A percentile compares a stretch with the other conserved stretches of the same genome.
phyloP scores from a whole-genome alignment of 176 grass and related monocot species.

The Elaeis guineensis region DNA sequence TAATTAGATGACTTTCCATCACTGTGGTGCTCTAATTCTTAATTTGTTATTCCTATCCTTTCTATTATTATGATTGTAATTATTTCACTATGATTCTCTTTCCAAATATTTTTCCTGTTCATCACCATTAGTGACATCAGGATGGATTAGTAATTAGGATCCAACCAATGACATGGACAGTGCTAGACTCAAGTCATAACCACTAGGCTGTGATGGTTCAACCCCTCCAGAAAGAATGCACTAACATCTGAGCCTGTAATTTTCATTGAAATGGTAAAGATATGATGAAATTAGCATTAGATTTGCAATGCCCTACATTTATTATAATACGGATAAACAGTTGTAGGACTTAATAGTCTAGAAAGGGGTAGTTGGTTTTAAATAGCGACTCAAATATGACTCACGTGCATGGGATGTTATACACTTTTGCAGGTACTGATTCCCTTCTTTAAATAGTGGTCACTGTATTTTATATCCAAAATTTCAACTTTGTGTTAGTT shows the following conservation, averaged over 20 bases:
- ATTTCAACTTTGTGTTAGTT: too few species aligned
- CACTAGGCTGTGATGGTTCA: conserved; percentile 42
- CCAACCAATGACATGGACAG: conserved; percentile 44
- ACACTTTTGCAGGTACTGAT: too few species aligned
- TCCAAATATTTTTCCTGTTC: too few species aligned
- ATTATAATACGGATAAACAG: conserved; percentile 22
- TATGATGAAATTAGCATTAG: conserved; percentile 20
- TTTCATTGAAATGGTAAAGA: conserved; percentile 15
- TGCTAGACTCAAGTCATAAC: conserved; percentile 50
- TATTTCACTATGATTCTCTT: too few species aligned
- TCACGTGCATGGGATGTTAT: conserved; percentile 11
- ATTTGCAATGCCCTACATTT: not conserved
- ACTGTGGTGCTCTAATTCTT: too few species aligned
- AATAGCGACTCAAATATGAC: conserved; percentile 20
- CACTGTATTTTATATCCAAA: too few species aligned
- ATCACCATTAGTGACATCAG: conserved; percentile 15
- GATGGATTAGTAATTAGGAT: conserved; percentile 32
- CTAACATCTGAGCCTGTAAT: conserved; percentile 11
- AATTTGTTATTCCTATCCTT: too few species aligned
- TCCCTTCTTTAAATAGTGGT: too few species aligned
- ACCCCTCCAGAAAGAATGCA: conserved; percentile 35
- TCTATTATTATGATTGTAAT: too few species aligned
- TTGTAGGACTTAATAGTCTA: conserved; percentile 28
- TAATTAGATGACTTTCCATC: too few species aligned
- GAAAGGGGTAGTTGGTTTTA: conserved; percentile 23